These are phyloP conservation scores for Coniosporium apollinis DNA, from an alignment of 495 filamentous ascomycete genomes.

Conservation along the genomic window DNA sequence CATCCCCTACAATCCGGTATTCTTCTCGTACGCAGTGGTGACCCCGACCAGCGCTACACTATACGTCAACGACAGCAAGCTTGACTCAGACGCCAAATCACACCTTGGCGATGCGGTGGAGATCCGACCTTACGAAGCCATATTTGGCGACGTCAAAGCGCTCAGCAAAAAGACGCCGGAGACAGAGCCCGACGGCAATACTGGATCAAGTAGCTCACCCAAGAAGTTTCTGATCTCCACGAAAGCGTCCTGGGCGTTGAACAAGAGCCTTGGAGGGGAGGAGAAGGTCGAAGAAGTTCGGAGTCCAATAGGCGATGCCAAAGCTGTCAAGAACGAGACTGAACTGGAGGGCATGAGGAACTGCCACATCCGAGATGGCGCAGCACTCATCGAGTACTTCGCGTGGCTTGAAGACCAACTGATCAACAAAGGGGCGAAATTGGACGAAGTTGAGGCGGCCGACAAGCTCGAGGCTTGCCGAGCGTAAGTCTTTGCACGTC, in stretches of 20 bases:
- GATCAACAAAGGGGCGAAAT: conserved; percentile 45
- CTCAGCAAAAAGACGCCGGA: conserved; percentile 32
- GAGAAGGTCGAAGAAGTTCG: conserved; percentile 71
- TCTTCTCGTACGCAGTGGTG: conserved; percentile 90
- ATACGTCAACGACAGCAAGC: conserved; percentile 68
- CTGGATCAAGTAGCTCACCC: conserved; percentile 9
- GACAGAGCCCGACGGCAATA: conserved; percentile 21
- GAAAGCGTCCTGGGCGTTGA: conserved; percentile 86
- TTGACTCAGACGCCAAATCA: conserved; percentile 46
- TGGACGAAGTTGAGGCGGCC: conserved; percentile 83
- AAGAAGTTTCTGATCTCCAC: conserved; percentile 62
- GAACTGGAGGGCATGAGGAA: conserved; percentile 87
- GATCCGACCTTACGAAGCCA: conserved; percentile 68
- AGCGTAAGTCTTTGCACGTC: conserved; percentile 20
- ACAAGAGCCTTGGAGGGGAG: conserved; percentile 73
- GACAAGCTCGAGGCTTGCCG: conserved; percentile 79
- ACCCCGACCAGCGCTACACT: conserved; percentile 68
- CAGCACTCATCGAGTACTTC: conserved; percentile 82
- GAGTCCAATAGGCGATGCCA: conserved; percentile 82
- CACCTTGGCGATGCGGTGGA: conserved; percentile 59
- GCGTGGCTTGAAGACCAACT: conserved; percentile 92
- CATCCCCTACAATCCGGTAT: conserved; percentile 97
- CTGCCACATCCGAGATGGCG: conserved; percentile 90
- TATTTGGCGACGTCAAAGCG: conserved; percentile 60
- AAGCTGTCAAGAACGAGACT: conserved; percentile 89